Conservation (phyloP, 1,139 yeast genomes). For the Oligophagozyma castellii region DNA sequence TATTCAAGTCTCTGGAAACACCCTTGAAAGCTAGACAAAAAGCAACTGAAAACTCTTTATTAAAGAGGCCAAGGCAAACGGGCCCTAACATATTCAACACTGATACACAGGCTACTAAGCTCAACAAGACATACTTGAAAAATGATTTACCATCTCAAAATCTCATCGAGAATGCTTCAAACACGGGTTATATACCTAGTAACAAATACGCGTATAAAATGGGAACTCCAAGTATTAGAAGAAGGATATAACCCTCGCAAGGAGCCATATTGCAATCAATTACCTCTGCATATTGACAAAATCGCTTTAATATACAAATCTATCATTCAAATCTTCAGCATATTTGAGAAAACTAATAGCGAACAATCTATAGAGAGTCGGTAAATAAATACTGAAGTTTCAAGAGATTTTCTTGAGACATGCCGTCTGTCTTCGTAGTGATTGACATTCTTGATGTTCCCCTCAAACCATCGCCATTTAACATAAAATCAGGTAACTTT, state of each 20-base stretch:
- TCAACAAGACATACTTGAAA: slow-evolving; percentile 2
- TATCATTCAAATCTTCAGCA: no score
- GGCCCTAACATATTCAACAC: neutral
- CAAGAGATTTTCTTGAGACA: slow-evolving; percentile 56
- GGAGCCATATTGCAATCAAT: neutral
- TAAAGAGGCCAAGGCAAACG: neutral
- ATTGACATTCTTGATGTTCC: slow-evolving; percentile 77
- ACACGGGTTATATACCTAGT: slow-evolving; percentile 28
- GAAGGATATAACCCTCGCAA: slow-evolving; percentile 20
- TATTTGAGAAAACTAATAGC: slow-evolving; percentile 1
- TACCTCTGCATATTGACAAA: no score
- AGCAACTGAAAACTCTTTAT: slow-evolving; percentile 2
- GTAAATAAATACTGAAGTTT: slow-evolving; percentile 84
- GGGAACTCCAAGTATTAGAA: slow-evolving; percentile 29
- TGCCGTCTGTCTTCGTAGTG: slow-evolving; percentile 65
- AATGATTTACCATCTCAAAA: slow-evolving; percentile 1
- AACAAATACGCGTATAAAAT: slow-evolving; percentile 31
- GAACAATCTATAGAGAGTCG: slow-evolving; percentile 54
- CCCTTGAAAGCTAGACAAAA: slow-evolving; percentile 13
- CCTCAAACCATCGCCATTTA: slow-evolving; percentile 51
- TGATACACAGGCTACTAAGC: slow-evolving; percentile 1
- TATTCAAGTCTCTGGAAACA: slow-evolving; percentile 22
- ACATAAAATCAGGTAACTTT: slow-evolving; percentile 40
- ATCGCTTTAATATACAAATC: no score
- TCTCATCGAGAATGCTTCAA: slow-evolving; percentile 4